phyloP scores from a whole-genome alignment of 192 early-diverging fungal species.

The Rhizophagus sp. region DNA sequence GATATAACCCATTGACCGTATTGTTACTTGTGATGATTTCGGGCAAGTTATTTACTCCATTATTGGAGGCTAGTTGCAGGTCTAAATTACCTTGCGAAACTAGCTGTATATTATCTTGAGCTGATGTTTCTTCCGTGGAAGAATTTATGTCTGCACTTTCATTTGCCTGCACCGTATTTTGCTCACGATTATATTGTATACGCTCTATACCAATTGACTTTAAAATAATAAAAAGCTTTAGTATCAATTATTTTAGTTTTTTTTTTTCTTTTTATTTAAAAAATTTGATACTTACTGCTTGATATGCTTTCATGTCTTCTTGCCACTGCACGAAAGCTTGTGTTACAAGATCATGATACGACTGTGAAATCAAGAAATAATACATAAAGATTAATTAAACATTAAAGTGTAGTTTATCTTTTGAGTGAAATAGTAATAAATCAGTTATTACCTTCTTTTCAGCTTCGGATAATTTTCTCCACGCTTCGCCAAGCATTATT shows the following conservation, averaged over 20 bases:
- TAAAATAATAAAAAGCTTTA: background rate
- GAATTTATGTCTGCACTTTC: background rate
- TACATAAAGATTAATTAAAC: too few relatives aligned
- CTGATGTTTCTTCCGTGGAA: background rate
- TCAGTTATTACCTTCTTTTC: slow-evolving; percentile 36
- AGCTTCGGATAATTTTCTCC: slow-evolving; percentile 41
- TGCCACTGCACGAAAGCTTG: background rate
- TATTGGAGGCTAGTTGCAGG: background rate
- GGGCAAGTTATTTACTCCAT: background rate
- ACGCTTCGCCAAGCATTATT: slow-evolving; percentile 44
- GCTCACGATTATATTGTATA: background rate
- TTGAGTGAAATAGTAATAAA: background rate
- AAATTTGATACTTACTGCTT: background rate
- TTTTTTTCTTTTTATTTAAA: background rate
- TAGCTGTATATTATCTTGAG: background rate
- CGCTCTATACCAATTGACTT: background rate
- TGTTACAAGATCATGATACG: background rate
- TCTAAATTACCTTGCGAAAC: background rate
- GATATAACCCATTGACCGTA: background rate
- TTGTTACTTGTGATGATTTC: background rate
- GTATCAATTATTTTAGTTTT: background rate
- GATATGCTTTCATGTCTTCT: background rate
- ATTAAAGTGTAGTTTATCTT: too few relatives aligned
- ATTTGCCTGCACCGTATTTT: background rate
- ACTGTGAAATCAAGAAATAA: background rate